These are phyloP conservation scores for Sarocladium brachiariae DNA, from an alignment of 2,329 filamentous ascomycete genomes.

Conservation along the genomic window DNA sequence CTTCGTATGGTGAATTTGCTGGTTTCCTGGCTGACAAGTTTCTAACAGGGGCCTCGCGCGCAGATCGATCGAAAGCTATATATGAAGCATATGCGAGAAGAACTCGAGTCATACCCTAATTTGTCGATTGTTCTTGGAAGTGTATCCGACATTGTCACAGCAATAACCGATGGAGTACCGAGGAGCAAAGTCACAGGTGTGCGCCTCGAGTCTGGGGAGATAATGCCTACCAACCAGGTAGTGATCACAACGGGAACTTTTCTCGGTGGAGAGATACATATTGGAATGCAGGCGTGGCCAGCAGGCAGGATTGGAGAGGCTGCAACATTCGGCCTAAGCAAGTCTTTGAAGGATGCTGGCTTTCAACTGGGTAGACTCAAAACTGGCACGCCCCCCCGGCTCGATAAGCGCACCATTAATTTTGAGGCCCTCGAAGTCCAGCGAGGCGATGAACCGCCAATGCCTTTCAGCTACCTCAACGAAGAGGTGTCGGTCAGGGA, in stretches of 20 bases:
- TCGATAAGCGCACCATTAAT: conserved; percentile 77
- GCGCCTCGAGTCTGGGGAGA: conserved; percentile 76
- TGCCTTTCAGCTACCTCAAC: conserved; percentile 89
- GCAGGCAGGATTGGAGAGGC: conserved; percentile 91
- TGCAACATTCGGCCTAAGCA: conserved; percentile 86
- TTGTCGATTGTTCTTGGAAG: conserved; percentile 77
- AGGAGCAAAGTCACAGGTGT: conserved; percentile 74
- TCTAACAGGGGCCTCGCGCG: conserved; percentile 66
- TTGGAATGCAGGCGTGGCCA: conserved; percentile 76
- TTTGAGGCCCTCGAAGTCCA: conserved; percentile 67
- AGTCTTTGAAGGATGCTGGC: conserved; percentile 79
- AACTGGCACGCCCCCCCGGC: conserved; percentile 87
- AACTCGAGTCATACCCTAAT: conserved; percentile 71
- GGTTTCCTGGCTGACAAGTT: neutral
- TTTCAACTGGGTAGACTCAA: conserved; percentile 87
- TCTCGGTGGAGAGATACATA: conserved; percentile 91
- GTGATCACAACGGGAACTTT: conserved; percentile 97
- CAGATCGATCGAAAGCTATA: conserved; percentile 93
- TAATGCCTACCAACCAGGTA: conserved; percentile 72
- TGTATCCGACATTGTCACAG: conserved; percentile 79
- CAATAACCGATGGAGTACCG: conserved; percentile 34
- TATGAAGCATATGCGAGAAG: conserved; percentile 82
- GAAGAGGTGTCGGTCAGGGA: conserved; percentile 67
- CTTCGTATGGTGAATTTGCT: neutral
- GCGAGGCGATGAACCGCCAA: conserved; percentile 74